Evolutionary conservation across 768 basidiomycete genomes (phyloP), one percentile per base, ranked within the genome.

Genomic region (Tricholoma sp.): DNA sequence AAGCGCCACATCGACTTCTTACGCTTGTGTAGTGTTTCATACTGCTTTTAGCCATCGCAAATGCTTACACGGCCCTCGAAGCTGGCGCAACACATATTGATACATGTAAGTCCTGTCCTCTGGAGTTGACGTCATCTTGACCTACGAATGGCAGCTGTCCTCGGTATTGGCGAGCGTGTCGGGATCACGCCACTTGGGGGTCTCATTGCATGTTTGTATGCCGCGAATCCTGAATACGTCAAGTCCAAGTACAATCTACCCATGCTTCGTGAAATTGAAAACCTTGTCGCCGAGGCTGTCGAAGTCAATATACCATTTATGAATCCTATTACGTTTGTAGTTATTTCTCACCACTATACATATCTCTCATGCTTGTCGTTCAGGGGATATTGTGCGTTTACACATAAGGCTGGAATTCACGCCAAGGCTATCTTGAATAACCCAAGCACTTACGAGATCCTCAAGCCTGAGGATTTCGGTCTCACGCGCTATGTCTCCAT

Each of bases 371-470:
- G 27, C 43, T 46, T n/a, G 7, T 41, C 49, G 55, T 60, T 4
- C 62, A 98, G 95, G 56, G 97, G 97, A 14, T 99, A 98, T 76
- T 98, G 97, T 69, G 97, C 97, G 3, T 99, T 99, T 79, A 99
- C 97, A 24, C 97, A 98, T 86, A 98, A 99, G 87, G 97, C 97
- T 19, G 97, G 97, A 70, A 99, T 99, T 62, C 97, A 99, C 74
- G 97, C 97, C 76, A 99, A 99, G 82, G 97, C 97, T 37, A 99
- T 99, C 73, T 84, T 95, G 61, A 97, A 98, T 79, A 99, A 99
- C 81, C 97, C 97, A 1, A 92, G 90, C 67, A 99, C 97, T 9
- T 99, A 98, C 74, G 96, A 99, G 76, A 98, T 98, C 72, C 84
- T 97, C 73, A 98, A 94, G 84, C 97, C 97, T 14, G 93, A 96